Evolutionary conservation across 768 basidiomycete species (phyloP).

Genomic region (Leccinellum albellum): DNA sequence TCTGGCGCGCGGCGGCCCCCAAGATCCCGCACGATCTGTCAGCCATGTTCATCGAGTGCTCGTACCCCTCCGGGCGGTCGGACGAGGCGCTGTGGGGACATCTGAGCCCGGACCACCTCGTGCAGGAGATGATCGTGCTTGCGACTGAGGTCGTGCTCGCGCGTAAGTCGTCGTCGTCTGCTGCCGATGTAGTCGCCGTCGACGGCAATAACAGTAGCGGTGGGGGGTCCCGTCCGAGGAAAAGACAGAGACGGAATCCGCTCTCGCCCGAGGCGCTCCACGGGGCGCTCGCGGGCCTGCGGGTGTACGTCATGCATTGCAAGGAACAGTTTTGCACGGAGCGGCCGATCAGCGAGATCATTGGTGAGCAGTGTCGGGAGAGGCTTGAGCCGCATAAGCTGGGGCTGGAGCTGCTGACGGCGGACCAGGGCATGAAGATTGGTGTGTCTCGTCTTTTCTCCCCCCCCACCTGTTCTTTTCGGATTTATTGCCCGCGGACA

Average conservation of each 20-base stretch:
- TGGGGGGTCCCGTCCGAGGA: slow-evolving; percentile 22
- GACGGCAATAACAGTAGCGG: not conserved
- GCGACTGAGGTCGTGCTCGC: slow-evolving; percentile 61
- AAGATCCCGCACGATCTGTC: slow-evolving; percentile 67
- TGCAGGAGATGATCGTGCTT: slow-evolving; percentile 66
- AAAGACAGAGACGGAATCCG: slow-evolving; percentile 38
- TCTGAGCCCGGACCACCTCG: slow-evolving; percentile 75
- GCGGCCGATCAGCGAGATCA: slow-evolving; percentile 57
- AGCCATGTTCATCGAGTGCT: slow-evolving; percentile 94
- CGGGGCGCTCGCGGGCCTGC: slow-evolving; percentile 54
- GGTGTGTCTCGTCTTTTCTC: slow-evolving; percentile 42
- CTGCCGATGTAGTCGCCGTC: not conserved
- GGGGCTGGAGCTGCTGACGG: slow-evolving; percentile 67
- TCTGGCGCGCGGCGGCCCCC: slow-evolving; percentile 82
- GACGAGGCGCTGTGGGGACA: slow-evolving; percentile 79
- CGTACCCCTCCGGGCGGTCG: slow-evolving; percentile 71
- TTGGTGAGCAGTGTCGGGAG: slow-evolving; percentile 66
- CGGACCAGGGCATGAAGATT: slow-evolving; percentile 78
- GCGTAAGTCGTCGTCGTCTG: slow-evolving; percentile 21
- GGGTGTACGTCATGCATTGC: slow-evolving; percentile 83
- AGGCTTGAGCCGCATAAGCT: slow-evolving; percentile 59
- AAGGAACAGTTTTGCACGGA: slow-evolving; percentile 65
- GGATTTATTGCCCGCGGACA: not conserved
- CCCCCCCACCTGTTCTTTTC: not conserved
- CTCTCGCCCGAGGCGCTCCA: slow-evolving; percentile 42